Evolutionary conservation across 2,329 filamentous ascomycete species (phyloP).

Genomic region (Clonostachys solani): DNA sequence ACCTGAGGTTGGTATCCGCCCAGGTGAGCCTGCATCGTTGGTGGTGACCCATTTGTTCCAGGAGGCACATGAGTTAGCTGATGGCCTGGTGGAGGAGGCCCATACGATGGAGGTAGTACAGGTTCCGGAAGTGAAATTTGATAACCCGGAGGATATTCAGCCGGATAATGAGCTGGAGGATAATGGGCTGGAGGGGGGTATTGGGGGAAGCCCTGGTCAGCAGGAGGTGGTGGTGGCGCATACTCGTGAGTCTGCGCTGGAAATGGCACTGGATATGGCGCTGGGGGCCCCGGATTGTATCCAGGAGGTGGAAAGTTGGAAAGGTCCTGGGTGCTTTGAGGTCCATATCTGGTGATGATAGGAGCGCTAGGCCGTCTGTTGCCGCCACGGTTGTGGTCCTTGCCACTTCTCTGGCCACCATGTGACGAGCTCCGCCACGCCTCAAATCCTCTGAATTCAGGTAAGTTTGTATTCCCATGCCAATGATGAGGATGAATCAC

Average conservation of each 20-base stretch:
- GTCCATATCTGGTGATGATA: slow-evolving; percentile 15
- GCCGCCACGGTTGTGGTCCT: neutral
- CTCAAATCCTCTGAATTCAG: slow-evolving; percentile 21
- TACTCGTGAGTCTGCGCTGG: neutral
- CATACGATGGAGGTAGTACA: neutral
- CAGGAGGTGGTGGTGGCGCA: neutral
- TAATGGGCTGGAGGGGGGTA: neutral
- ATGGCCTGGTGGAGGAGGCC: neutral
- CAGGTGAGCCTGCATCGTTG: too few relatives aligned
- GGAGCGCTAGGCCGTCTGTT: slow-evolving; percentile 18
- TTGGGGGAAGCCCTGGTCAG: neutral
- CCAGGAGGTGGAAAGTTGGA: neutral
- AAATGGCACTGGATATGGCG: neutral
- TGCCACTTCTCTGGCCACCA: slow-evolving; percentile 9
- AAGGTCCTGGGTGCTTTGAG: neutral
- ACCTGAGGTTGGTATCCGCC: too few relatives aligned
- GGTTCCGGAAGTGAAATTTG: neutral
- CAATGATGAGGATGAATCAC: slow-evolving; percentile 14
- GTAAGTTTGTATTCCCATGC: neutral
- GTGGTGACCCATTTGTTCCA: too few relatives aligned
- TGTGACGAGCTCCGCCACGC: slow-evolving; percentile 27
- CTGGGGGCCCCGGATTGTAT: neutral
- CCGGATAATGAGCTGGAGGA: neutral
- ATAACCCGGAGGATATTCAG: neutral
- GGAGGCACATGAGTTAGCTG: neutral